A percentile compares a stretch with the other conserved stretches of the same genome.
Evolutionary conservation across 805 yeast genomes (phyloP).

Genomic region (Ogataea naganishii): DNA sequence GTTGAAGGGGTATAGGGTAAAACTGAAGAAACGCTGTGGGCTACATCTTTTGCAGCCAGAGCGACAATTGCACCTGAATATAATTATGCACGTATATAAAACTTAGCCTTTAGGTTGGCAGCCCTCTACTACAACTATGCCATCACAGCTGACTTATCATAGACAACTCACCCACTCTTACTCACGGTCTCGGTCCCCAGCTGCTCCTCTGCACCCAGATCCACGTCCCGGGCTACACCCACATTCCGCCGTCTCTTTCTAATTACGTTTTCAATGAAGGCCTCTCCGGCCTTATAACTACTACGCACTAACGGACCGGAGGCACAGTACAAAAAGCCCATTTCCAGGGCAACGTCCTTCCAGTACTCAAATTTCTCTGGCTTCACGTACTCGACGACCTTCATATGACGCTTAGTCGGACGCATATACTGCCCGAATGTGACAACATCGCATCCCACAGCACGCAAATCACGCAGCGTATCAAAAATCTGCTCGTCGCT

Average conservation of each 20-base stretch:
- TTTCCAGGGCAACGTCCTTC: slow-evolving; percentile 75
- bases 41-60: too few relatives aligned
- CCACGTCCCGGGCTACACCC: slow-evolving; percentile 23
- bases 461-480: slow-evolving; percentile 70
- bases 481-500: slow-evolving; percentile 80
- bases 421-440: slow-evolving; percentile 99
- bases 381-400: slow-evolving; percentile 88
- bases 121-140: too few relatives aligned
- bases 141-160: too few relatives aligned
- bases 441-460: slow-evolving; percentile 79
- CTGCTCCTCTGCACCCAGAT: too few relatives aligned
- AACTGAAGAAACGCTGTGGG: too few relatives aligned
- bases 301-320: slow-evolving; percentile 96
- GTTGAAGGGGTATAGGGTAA: too few relatives aligned
- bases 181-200: too few relatives aligned
- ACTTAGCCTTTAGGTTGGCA: too few relatives aligned
- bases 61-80: too few relatives aligned
- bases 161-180: too few relatives aligned
- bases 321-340: slow-evolving; percentile 95
- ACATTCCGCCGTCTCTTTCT: slow-evolving; percentile 55
- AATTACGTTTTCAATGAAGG: slow-evolving; percentile 88
- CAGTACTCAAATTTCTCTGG: slow-evolving; percentile 94
- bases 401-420: slow-evolving; percentile 97
- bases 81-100: too few relatives aligned
- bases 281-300: slow-evolving; percentile 97